Percentiles rank a stretch among this genome's conserved stretches.
phyloP scores from a whole-genome alignment of 331 rosid species.

The Dryas integrifolia region DNA sequence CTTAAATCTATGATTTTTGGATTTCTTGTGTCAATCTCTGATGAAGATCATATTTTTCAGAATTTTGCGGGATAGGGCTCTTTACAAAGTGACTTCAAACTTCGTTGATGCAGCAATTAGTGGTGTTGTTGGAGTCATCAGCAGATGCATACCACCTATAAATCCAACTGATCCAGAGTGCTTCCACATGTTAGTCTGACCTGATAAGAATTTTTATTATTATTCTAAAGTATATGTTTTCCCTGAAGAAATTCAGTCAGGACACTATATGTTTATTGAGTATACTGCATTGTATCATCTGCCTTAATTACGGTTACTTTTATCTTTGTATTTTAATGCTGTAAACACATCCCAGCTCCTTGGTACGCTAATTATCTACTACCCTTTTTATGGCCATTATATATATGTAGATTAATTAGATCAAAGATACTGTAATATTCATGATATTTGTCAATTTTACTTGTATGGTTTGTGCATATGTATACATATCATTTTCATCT shows the following conservation, averaged over 20 bases:
- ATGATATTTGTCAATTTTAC: not conserved
- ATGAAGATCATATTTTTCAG: constrained; percentile 38
- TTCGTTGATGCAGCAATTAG: constrained; percentile 92
- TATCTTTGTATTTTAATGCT: not conserved
- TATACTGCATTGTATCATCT: not conserved
- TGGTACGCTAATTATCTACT: not conserved
- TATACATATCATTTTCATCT: not conserved
- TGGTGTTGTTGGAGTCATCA: constrained; percentile 93
- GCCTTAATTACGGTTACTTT: not conserved
- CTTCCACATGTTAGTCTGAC: constrained; percentile 92
- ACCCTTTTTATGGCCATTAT: not conserved
- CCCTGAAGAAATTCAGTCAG: not conserved
- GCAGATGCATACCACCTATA: constrained; percentile 94
- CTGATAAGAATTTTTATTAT: not conserved
- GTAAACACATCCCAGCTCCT: not conserved
- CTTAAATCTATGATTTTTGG: not conserved
- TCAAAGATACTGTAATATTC: not conserved
- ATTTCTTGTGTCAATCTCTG: not conserved
- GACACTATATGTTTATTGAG: not conserved
- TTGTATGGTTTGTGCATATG: not conserved
- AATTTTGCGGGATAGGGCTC: constrained; percentile 96
- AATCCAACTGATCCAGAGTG: constrained; percentile 99
- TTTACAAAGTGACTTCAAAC: constrained; percentile 93
- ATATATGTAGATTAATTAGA: not conserved
- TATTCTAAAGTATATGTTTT: not conserved